These are phyloP conservation scores for Musa acuminata DNA, from an alignment of 176 grass and related monocot genomes.

Conservation along the genomic window DNA sequence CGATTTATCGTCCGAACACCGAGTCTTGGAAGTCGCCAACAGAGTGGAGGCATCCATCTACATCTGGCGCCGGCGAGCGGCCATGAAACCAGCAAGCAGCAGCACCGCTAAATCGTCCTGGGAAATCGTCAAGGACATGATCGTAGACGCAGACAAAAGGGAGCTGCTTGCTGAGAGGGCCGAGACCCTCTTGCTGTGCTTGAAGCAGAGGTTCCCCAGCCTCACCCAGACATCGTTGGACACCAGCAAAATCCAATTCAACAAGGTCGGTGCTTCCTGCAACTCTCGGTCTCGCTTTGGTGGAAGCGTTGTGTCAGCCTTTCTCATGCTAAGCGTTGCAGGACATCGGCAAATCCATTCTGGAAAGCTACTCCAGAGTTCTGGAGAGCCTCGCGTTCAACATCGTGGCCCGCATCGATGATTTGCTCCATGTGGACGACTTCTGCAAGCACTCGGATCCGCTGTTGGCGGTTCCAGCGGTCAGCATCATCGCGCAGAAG, in stretches of 20 bases:
- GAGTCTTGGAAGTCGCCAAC: constrained; percentile 73
- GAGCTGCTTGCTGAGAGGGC: constrained; percentile 64
- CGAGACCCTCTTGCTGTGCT: constrained; percentile 68
- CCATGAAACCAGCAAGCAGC: constrained; percentile 22
- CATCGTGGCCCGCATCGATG: constrained; percentile 71
- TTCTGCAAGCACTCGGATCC: constrained; percentile 55
- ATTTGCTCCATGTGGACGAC: constrained; percentile 69
- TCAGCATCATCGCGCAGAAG: constrained; percentile 36
- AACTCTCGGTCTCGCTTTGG: neutral
- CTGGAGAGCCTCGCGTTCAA: constrained; percentile 88
- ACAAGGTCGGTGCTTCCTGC: constrained; percentile 45
- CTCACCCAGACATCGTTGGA: constrained; percentile 87
- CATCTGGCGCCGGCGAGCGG: constrained; percentile 53
- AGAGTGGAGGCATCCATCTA: constrained; percentile 76
- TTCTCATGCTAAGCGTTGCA: constrained; percentile 21
- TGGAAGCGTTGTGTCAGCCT: neutral
- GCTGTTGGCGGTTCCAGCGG: constrained; percentile 21
- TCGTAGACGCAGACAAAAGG: constrained; percentile 61
- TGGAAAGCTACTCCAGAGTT: constrained; percentile 95
- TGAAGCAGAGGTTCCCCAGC: constrained; percentile 92
- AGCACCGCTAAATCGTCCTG: constrained; percentile 57
- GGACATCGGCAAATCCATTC: constrained; percentile 82
- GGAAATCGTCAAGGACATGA: constrained; percentile 83
- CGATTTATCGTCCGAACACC: constrained; percentile 79
- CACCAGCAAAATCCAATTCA: constrained; percentile 93